Conservation (phyloP, 192 early-diverging fungal genomes). For the Cetraspora pellucida region DNA sequence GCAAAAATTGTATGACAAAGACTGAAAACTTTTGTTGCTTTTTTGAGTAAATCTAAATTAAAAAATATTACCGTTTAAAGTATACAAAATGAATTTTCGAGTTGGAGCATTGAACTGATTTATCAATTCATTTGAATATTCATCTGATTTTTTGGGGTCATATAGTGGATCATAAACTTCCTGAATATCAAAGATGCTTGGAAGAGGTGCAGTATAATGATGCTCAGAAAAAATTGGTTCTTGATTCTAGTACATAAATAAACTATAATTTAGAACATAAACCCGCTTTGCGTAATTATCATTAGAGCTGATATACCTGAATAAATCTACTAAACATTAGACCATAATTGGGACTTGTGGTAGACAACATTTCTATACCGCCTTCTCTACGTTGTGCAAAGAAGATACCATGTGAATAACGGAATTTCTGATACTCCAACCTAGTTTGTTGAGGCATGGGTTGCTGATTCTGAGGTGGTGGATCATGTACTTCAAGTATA, state of each 20-base stretch:
- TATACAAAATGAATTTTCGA: constrained; percentile 27
- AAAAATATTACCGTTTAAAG: background rate
- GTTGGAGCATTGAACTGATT: constrained; percentile 19
- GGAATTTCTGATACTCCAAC: background rate
- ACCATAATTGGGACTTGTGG: constrained; percentile 17
- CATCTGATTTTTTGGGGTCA: constrained; percentile 22
- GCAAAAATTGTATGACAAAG: background rate
- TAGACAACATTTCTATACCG: background rate
- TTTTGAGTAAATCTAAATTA: background rate
- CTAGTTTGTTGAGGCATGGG: background rate
- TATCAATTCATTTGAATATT: constrained; percentile 31
- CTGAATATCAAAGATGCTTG: constrained; percentile 17
- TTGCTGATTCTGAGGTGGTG: background rate
- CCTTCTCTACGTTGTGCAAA: constrained; percentile 16
- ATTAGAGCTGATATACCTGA: background rate
- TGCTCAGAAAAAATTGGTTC: constrained; percentile 9
- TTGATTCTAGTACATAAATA: background rate
- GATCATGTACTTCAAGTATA: constrained; percentile 17
- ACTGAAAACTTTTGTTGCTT: background rate
- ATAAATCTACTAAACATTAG: constrained; percentile 15
- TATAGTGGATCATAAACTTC: constrained; percentile 17
- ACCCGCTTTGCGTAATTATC: too few relatives aligned
- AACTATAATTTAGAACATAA: background rate
- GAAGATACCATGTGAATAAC: constrained; percentile 28
- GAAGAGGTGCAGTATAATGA: background rate